phyloP scores from a whole-genome alignment of 2,329 filamentous ascomycete species.

The Podosphaera xanthii region DNA sequence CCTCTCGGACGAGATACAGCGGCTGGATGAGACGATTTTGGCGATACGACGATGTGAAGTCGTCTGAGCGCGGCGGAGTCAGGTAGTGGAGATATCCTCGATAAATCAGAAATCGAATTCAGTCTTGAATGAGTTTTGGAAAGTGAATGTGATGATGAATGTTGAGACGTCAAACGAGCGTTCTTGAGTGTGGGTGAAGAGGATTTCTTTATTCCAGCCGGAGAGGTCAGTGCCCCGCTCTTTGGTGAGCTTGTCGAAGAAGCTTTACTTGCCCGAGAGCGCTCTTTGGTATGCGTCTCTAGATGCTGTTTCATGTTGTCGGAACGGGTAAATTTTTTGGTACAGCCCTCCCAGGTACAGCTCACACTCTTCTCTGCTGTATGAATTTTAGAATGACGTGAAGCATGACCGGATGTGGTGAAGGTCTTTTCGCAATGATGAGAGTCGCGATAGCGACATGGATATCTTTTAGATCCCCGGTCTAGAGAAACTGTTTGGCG shows the following conservation, averaged over 20 bases:
- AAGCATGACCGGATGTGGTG: conserved; percentile 68
- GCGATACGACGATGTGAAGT: too few relatives aligned
- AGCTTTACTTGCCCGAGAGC: conserved; percentile 4
- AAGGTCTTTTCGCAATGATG: conserved; percentile 59
- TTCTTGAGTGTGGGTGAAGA: neutral
- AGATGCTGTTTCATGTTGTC: conserved; percentile 81
- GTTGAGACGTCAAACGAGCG: too few relatives aligned
- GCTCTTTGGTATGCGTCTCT: conserved; percentile 49
- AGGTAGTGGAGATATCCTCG: neutral
- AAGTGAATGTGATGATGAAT: too few relatives aligned
- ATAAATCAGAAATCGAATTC: neutral
- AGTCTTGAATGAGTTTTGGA: neutral
- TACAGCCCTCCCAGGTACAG: conserved; percentile 44
- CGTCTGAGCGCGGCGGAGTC: neutral
- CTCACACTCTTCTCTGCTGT: conserved; percentile 57
- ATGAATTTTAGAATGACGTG: conserved; percentile 66
- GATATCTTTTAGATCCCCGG: conserved; percentile 35
- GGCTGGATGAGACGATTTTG: too few relatives aligned
- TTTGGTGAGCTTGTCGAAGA: neutral
- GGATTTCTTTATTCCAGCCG: conserved; percentile 1
- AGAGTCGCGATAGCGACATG: conserved; percentile 48
- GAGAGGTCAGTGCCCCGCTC: neutral
- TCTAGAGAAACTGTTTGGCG: conserved; percentile 4
- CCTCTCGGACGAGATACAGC: neutral
- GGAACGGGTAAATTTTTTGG: conserved; percentile 59